phyloP scores from a whole-genome alignment of 345 rosid species.

The Moricandia arvensis region DNA sequence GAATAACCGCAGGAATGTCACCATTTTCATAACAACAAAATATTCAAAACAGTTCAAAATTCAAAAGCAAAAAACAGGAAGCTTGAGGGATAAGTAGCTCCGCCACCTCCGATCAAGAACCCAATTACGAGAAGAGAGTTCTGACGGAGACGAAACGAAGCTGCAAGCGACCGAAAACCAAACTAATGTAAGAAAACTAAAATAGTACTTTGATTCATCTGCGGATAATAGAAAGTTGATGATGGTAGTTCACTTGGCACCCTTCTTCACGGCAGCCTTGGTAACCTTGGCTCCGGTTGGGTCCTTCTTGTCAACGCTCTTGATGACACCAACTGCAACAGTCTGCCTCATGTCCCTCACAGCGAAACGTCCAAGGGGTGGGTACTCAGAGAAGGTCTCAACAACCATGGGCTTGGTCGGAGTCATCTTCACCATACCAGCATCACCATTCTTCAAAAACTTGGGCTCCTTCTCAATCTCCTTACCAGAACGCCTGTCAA shows the following conservation, averaged over 20 bases:
- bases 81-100: background rate
- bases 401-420: constrained; percentile 93
- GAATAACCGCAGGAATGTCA: constrained; percentile 4
- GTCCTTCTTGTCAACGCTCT: constrained; percentile 81
- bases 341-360: constrained; percentile 90
- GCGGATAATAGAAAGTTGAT: background rate
- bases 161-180: background rate
- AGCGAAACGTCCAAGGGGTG: constrained; percentile 81
- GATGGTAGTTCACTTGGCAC: constrained; percentile 51
- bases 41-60: background rate
- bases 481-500: constrained; percentile 65
- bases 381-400: constrained; percentile 74
- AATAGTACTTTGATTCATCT: background rate
- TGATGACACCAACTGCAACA: constrained; percentile 82
- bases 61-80: background rate
- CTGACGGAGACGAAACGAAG: constrained; percentile 3
- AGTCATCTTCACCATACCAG: constrained; percentile 79
- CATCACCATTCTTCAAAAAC: constrained; percentile 82
- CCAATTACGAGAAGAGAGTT: constrained; percentile 21
- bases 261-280: constrained; percentile 82
- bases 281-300: constrained; percentile 76
- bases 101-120: constrained; percentile 39
- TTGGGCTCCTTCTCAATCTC: constrained; percentile 83
- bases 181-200: background rate
- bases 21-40: background rate